A percentile compares a stretch with the other conserved stretches of the same genome.
phyloP scores from a whole-genome alignment of 768 basidiomycete genomes.

The Russula brevipes region DNA sequence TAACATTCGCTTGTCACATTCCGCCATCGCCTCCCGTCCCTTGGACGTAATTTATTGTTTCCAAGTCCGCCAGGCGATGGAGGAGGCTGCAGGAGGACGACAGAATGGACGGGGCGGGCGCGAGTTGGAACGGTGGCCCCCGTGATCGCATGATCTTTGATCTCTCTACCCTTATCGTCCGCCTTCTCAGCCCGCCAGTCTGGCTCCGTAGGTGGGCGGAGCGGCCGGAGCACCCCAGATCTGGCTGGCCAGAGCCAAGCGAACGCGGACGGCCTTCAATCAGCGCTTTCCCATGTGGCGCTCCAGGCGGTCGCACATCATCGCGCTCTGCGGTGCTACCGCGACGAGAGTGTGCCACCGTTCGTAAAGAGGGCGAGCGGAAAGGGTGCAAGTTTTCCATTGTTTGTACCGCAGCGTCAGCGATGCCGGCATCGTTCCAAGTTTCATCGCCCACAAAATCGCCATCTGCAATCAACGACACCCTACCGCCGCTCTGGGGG shows the following conservation, averaged over 20 bases:
- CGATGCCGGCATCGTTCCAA: conserved; percentile 5
- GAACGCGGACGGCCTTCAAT: neutral
- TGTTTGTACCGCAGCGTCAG: neutral
- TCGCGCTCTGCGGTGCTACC: neutral
- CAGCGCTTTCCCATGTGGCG: conserved; percentile 4
- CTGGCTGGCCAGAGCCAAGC: neutral
- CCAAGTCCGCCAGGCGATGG: conserved; percentile 2
- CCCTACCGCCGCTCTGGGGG: conserved; percentile 9
- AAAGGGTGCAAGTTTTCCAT: neutral
- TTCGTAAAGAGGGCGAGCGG: neutral
- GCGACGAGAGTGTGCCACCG: neutral
- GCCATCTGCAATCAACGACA: neutral
- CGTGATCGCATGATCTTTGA: conserved; percentile 21
- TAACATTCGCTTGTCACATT: neutral
- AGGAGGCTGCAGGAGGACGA: neutral
- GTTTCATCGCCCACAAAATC: conserved; percentile 1
- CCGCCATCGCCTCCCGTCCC: conserved; percentile 10
- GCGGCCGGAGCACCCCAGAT: conserved; percentile 15
- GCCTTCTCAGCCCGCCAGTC: neutral
- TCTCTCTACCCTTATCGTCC: conserved; percentile 21
- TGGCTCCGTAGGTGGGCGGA: conserved; percentile 10
- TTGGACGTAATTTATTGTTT: conserved; percentile 16
- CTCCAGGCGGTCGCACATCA: neutral
- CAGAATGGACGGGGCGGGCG: neutral
- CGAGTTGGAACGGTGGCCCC: conserved; percentile 8